phyloP scores from a whole-genome alignment of 2,329 filamentous ascomycete genomes.

The Ophiostoma perfectum region DNA sequence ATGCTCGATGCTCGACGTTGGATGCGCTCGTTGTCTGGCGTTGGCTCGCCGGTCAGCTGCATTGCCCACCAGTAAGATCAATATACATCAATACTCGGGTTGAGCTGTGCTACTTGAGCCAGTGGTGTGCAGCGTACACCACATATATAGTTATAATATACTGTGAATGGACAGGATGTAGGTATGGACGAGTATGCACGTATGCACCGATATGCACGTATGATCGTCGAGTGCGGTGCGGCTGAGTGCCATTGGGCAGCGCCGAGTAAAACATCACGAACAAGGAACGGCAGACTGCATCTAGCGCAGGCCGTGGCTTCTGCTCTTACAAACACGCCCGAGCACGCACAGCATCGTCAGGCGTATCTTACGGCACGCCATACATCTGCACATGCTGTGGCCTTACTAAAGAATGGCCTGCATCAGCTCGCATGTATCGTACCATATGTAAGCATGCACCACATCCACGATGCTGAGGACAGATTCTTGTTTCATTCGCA shows the following conservation, averaged over 20 bases:
- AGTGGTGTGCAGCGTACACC: too few relatives aligned
- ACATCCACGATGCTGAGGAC: not conserved
- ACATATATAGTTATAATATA: too few relatives aligned
- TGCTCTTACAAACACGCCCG: not conserved
- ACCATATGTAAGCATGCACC: not conserved
- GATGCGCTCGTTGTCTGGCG: not conserved
- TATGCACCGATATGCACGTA: not conserved
- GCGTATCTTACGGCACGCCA: too few relatives aligned
- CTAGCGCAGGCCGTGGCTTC: not conserved
- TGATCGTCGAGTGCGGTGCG: not conserved
- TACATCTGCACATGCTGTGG: too few relatives aligned
- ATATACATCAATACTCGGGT: too few relatives aligned
- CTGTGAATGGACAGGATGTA: too few relatives aligned
- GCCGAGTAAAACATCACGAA: not conserved
- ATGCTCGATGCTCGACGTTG: not conserved
- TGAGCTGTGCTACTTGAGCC: too few relatives aligned
- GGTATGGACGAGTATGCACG: not conserved
- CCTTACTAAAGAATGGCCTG: too few relatives aligned
- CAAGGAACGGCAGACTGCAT: not conserved
- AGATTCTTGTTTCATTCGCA: not conserved
- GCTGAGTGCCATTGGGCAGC: conserved; percentile 6
- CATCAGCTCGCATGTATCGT: not conserved
- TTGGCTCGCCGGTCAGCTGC: not conserved
- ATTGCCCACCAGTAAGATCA: not conserved
- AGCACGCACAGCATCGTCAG: too few relatives aligned